These are phyloP conservation scores for Stipa capillata DNA, from an alignment of 176 grass and related monocot species.

Conservation along the genomic window DNA sequence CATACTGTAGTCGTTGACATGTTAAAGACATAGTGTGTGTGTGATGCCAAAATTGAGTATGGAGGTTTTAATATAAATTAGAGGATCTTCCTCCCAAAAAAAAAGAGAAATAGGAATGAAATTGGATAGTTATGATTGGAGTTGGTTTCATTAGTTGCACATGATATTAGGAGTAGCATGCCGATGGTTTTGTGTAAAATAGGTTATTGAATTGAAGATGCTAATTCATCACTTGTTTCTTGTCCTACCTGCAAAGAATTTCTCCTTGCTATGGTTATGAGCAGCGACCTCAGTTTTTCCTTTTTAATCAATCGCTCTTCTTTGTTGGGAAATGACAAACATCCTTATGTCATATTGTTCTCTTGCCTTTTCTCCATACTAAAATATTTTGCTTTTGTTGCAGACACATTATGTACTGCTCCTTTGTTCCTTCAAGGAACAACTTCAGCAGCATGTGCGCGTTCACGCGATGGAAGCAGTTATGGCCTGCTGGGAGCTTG, in stretches of 20 bases:
- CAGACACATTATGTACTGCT: slow-evolving; percentile 93
- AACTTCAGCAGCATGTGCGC: slow-evolving; percentile 95
- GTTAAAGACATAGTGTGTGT: neutral
- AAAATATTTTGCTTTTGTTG: neutral
- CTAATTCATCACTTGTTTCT: neutral
- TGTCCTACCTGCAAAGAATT: neutral
- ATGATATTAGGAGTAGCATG: neutral
- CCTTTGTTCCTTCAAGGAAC: slow-evolving; percentile 93
- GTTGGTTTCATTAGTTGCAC: neutral
- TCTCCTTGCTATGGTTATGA: neutral
- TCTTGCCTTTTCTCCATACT: neutral
- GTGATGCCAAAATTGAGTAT: neutral
- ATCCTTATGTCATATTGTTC: neutral
- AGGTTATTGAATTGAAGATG: neutral
- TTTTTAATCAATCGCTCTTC: neutral
- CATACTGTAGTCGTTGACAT: neutral
- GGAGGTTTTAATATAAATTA: too few relatives aligned
- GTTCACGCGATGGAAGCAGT: slow-evolving; percentile 99
- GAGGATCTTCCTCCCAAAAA: too few relatives aligned
- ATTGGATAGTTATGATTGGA: neutral
- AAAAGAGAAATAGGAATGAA: neutral
- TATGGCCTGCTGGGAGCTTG: slow-evolving; percentile 99
- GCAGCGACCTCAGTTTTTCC: neutral
- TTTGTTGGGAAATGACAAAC: neutral
- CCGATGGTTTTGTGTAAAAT: neutral